phyloP scores from a whole-genome alignment of 2,329 filamentous ascomycete species.

The Magnaporthiopsis rhizophila region DNA sequence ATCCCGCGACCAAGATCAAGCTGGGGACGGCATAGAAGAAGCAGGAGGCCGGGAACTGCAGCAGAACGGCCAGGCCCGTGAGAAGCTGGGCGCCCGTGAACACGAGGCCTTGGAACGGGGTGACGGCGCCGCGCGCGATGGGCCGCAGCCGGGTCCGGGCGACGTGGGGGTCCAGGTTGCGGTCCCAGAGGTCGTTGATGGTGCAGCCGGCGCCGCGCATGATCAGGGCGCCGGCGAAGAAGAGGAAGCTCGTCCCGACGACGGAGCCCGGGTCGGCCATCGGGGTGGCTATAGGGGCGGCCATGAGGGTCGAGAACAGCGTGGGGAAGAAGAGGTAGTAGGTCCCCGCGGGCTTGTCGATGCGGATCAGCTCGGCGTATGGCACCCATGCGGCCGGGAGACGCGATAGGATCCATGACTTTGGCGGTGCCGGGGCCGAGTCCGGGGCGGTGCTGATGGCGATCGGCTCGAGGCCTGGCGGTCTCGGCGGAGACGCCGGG shows the following conservation, averaged over 20 bases:
- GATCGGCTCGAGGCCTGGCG: background rate
- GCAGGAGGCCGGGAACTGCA: slow-evolving; percentile 68
- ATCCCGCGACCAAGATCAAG: slow-evolving; percentile 63
- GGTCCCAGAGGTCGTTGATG: slow-evolving; percentile 87
- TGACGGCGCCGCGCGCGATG: slow-evolving; percentile 71
- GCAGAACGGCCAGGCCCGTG: slow-evolving; percentile 61
- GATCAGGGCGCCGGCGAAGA: slow-evolving; percentile 68
- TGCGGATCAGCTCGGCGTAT: slow-evolving; percentile 72
- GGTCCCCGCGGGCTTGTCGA: slow-evolving; percentile 74
- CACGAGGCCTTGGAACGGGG: slow-evolving; percentile 59
- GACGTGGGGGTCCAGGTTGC: slow-evolving; percentile 77
- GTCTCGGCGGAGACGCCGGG: background rate
- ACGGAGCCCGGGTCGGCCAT: slow-evolving; percentile 53
- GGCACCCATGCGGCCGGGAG: slow-evolving; percentile 66
- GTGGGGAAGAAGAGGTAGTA: slow-evolving; percentile 84
- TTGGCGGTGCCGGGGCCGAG: slow-evolving; percentile 43
- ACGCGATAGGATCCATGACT: slow-evolving; percentile 59
- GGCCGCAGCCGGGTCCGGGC: slow-evolving; percentile 68
- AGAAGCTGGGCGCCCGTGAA: slow-evolving; percentile 71
- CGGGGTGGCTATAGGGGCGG: slow-evolving; percentile 60
- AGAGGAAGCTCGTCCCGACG: slow-evolving; percentile 57
- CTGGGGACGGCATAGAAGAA: slow-evolving; percentile 73
- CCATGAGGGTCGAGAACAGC: slow-evolving; percentile 74
- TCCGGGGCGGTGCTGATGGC: no score
- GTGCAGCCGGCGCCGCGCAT: slow-evolving; percentile 86